These are phyloP conservation scores for Elaeis oleifera DNA, from an alignment of 202 grass and related monocot species.

Conservation along the genomic window DNA sequence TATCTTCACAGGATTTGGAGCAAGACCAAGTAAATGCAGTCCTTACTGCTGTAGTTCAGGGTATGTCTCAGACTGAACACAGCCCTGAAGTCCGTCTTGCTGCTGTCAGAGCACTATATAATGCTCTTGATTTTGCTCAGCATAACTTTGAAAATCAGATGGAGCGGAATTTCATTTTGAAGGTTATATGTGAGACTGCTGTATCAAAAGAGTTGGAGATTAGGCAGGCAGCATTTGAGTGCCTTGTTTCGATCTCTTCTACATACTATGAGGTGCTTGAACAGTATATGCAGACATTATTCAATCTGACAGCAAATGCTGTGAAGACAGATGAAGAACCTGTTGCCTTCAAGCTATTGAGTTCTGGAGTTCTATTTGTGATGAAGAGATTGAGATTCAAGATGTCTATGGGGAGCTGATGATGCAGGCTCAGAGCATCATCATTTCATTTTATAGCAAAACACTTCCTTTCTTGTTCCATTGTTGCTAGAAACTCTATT, in stretches of 20 bases:
- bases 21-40: slow-evolving; percentile 65
- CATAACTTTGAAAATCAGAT: slow-evolving; percentile 54
- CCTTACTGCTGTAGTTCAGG: slow-evolving; percentile 61
- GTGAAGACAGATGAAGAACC: slow-evolving; percentile 50
- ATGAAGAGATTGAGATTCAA: slow-evolving; percentile 50
- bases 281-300: slow-evolving; percentile 51
- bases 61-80: slow-evolving; percentile 49
- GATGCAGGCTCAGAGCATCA: slow-evolving; percentile 23
- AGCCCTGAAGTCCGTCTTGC: slow-evolving; percentile 51
- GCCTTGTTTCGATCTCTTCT: slow-evolving; percentile 53
- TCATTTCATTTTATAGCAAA: slow-evolving; percentile 45
- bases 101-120: slow-evolving; percentile 46
- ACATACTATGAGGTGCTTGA: slow-evolving; percentile 52
- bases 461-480: slow-evolving; percentile 47
- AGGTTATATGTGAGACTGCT: slow-evolving; percentile 57
- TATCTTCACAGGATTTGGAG: slow-evolving; percentile 50
- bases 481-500: slow-evolving; percentile 53
- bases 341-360: slow-evolving; percentile 68
- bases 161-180: slow-evolving; percentile 67
- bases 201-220: slow-evolving; percentile 46
- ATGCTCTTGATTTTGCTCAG: slow-evolving; percentile 66
- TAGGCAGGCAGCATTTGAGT: slow-evolving; percentile 55
- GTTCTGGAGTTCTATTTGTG: slow-evolving; percentile 59
- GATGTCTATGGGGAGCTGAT: slow-evolving; percentile 39
- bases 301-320: slow-evolving; percentile 58